These are phyloP conservation scores for Lactifluus echinatus DNA, from an alignment of 768 basidiomycete species.

Conservation along the genomic window DNA sequence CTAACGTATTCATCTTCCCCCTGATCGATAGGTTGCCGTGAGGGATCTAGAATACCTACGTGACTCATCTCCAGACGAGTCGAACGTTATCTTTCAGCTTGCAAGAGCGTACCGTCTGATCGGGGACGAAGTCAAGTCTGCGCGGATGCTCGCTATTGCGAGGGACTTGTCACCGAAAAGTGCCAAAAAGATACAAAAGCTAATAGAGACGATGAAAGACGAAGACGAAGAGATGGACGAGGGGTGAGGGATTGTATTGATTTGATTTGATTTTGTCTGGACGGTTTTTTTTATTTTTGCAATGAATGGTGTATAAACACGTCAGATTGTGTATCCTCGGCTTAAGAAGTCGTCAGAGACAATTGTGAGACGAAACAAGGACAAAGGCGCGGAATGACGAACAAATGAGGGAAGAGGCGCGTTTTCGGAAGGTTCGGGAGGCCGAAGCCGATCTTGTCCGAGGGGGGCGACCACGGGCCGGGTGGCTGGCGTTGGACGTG, in stretches of 20 bases:
- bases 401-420: neutral
- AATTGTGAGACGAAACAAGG: neutral
- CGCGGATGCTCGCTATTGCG: conserved; percentile 79
- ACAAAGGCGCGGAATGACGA: conserved; percentile 8
- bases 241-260: conserved; percentile 36
- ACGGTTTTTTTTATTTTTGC: conserved; percentile 4
- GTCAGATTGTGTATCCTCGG: neutral
- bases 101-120: conserved; percentile 83
- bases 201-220: conserved; percentile 63
- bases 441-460: conserved; percentile 17
- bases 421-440: conserved; percentile 11
- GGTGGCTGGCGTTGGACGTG: neutral
- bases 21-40: conserved; percentile 56
- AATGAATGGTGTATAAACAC: conserved; percentile 7
- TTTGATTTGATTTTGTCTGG: neutral
- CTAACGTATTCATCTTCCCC: conserved; percentile 19
- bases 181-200: conserved; percentile 70
- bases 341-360: neutral
- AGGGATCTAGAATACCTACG: conserved; percentile 73
- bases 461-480: neutral
- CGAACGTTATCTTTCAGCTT: conserved; percentile 93
- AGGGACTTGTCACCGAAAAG: conserved; percentile 93
- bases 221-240: conserved; percentile 69
- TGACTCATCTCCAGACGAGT: conserved; percentile 84
- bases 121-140: conserved; percentile 71